Conservation (phyloP, 495 filamentous ascomycete species). For the Penicillium daleae region DNA sequence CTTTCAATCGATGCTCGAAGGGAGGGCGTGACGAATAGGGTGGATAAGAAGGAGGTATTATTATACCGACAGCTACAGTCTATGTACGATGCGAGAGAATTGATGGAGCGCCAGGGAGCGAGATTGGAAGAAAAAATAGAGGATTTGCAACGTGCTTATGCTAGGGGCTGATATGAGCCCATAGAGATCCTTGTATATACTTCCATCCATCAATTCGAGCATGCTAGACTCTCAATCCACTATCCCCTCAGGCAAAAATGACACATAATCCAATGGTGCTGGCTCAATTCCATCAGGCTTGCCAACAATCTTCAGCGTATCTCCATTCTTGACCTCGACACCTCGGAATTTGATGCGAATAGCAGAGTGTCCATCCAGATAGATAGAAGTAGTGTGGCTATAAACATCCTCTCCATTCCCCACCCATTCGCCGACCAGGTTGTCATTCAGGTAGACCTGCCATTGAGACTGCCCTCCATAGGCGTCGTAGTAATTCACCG, state of each 20-base stretch:
- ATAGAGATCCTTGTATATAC: too few relatives aligned
- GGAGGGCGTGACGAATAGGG: background rate
- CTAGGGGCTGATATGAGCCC: background rate
- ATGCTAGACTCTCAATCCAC: constrained; percentile 52
- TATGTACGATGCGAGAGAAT: background rate
- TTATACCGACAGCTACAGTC: background rate
- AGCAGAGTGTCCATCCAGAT: constrained; percentile 66
- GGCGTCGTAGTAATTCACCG: constrained; percentile 68
- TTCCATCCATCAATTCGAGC: too few relatives aligned
- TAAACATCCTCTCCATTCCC: constrained; percentile 60
- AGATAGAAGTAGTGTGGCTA: constrained; percentile 57
- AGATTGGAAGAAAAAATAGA: background rate
- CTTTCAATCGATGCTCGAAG: too few relatives aligned
- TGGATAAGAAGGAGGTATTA: background rate
- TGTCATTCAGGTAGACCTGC: constrained; percentile 55
- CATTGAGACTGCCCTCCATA: constrained; percentile 58
- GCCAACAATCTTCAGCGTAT: constrained; percentile 62
- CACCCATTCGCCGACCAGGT: constrained; percentile 57
- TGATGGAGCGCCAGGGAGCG: background rate
- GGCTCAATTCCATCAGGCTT: constrained; percentile 61
- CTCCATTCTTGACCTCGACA: constrained; percentile 56
- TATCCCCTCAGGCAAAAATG: constrained; percentile 59
- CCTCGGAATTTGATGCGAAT: constrained; percentile 60
- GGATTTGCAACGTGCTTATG: background rate
- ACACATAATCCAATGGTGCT: constrained; percentile 70